phyloP scores from a whole-genome alignment of 1,284 basidiomycete genomes.

The Sporisorium reilianum region DNA sequence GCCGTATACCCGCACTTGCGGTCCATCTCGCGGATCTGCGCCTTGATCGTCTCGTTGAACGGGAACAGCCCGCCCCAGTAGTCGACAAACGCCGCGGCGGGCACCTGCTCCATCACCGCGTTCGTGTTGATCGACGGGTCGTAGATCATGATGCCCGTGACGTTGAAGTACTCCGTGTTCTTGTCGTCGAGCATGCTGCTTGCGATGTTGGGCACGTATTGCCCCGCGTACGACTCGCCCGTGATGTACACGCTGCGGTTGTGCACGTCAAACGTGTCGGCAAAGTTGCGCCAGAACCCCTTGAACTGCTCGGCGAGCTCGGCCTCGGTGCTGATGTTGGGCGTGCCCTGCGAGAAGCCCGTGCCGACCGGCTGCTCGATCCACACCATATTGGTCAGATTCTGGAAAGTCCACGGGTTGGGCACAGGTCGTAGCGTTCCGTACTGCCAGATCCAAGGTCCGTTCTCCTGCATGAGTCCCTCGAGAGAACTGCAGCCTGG shows the following conservation, averaged over 20 bases:
- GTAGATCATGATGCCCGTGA: conserved; percentile 65
- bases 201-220: conserved; percentile 92
- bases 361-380: conserved; percentile 87
- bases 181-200: conserved; percentile 51
- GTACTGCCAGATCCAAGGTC: conserved; percentile 77
- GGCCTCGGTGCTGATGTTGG: conserved; percentile 73
- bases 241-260: conserved; percentile 57
- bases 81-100: conserved; percentile 44
- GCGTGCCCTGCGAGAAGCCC: conserved; percentile 81
- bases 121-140: conserved; percentile 61
- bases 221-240: conserved; percentile 87
- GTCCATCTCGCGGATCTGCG: conserved; percentile 38
- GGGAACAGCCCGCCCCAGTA: conserved; percentile 41
- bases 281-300: conserved; percentile 62
- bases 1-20: conserved; percentile 52
- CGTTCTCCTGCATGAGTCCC: conserved; percentile 84
- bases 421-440: conserved; percentile 77
- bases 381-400: conserved; percentile 79
- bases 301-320: conserved; percentile 69
- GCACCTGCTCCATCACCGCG: conserved; percentile 49
- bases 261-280: conserved; percentile 51
- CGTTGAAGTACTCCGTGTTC: conserved; percentile 53
- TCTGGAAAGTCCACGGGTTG: conserved; percentile 84
- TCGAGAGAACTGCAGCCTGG: conserved; percentile 80
- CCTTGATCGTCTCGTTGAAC: conserved; percentile 46